These are phyloP conservation scores for Exsudoporus frostii DNA, from an alignment of 768 basidiomycete species.

Conservation along the genomic window DNA sequence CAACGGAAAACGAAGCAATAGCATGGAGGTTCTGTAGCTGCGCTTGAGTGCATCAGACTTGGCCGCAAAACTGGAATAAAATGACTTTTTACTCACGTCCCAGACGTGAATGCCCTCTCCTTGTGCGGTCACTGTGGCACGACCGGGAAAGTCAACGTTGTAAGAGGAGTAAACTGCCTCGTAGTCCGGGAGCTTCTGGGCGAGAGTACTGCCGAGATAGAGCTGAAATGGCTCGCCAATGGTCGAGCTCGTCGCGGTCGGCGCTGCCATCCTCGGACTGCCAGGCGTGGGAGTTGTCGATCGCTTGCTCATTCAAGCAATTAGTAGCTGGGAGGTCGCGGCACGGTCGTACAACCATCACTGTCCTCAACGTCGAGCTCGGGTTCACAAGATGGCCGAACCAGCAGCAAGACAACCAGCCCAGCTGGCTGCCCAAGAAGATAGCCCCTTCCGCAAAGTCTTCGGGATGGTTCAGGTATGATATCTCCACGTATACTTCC, in stretches of 20 bases:
- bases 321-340: not conserved
- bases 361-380: not conserved
- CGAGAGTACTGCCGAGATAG: conserved; percentile 22
- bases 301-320: not conserved
- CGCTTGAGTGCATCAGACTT: conserved; percentile 9
- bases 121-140: conserved; percentile 66
- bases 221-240: conserved; percentile 32
- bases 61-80: not conserved
- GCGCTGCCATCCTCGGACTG: not conserved
- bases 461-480: conserved; percentile 44
- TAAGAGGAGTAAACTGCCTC: conserved; percentile 20
- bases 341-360: not conserved
- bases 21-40: conserved; percentile 66
- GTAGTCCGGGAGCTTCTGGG: not conserved
- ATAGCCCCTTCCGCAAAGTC: conserved; percentile 36
- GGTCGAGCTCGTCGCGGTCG: conserved; percentile 27
- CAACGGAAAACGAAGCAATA: conserved; percentile 64
- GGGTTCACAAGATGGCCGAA: conserved; percentile 23
- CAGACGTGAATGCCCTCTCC: conserved; percentile 73
- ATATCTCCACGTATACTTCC: not conserved
- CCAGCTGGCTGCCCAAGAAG: conserved; percentile 23
- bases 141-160: conserved; percentile 40
- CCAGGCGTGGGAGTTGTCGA: conserved; percentile 23
- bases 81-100: conserved; percentile 48
- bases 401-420: conserved; percentile 20